Conservation (phyloP, 768 basidiomycete genomes). For the Serendipita vermifera region DNA sequence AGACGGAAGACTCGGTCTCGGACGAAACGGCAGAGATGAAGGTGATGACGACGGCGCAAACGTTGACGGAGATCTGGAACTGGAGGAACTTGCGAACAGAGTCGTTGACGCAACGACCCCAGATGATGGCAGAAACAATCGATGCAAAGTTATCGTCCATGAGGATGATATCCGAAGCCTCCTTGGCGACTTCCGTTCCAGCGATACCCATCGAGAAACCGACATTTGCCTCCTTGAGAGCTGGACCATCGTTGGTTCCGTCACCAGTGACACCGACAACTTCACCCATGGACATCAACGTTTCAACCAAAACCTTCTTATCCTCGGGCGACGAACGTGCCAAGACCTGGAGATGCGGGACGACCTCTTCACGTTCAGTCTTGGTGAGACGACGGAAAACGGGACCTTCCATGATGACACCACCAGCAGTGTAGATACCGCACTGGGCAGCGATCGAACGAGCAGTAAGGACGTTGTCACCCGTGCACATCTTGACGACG, state of each 20-base stretch:
- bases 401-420: conserved; percentile 97
- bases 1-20: conserved; percentile 58
- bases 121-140: conserved; percentile 95
- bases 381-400: conserved; percentile 69
- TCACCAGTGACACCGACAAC: conserved; percentile 95
- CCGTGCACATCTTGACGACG: conserved; percentile 94
- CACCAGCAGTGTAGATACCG: conserved; percentile 86
- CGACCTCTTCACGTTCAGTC: conserved; percentile 61
- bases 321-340: conserved; percentile 97
- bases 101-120: conserved; percentile 98
- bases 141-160: conserved; percentile 97
- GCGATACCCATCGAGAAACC: conserved; percentile 96
- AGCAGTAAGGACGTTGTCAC: conserved; percentile 89
- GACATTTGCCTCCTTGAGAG: conserved; percentile 88
- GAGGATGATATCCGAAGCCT: conserved; percentile 96
- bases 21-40: conserved; percentile 84
- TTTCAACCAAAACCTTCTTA: conserved; percentile 87
- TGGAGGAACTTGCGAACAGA: conserved; percentile 95
- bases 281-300: conserved; percentile 72
- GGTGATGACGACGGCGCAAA: conserved; percentile 90
- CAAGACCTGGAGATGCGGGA: conserved; percentile 88
- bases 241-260: conserved; percentile 95
- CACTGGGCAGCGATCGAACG: conserved; percentile 96
- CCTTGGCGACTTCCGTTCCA: conserved; percentile 97
- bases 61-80: conserved; percentile 89